These are phyloP conservation scores for Tricholoma bakamatsutake DNA, from an alignment of 768 basidiomycete genomes.

Conservation along the genomic window DNA sequence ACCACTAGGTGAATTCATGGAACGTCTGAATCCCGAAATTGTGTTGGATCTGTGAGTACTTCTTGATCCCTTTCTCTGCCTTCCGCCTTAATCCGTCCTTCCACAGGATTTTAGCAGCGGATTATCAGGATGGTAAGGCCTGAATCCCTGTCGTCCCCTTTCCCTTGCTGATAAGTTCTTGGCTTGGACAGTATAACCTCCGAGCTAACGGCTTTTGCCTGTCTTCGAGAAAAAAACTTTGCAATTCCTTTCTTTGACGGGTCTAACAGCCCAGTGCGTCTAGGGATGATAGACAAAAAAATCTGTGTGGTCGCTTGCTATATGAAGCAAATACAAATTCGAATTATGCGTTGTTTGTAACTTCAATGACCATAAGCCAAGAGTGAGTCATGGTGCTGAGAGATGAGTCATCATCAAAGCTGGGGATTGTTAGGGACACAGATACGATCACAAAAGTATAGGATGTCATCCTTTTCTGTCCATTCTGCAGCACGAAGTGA, in stretches of 20 bases:
- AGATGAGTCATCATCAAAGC: too few species aligned
- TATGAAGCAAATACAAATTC: background rate
- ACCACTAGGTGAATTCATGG: slow-evolving; percentile 69
- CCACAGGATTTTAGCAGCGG: slow-evolving; percentile 51
- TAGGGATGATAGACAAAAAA: too few species aligned
- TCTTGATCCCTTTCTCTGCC: background rate
- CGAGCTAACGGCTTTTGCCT: background rate
- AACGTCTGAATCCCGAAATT: slow-evolving; percentile 82
- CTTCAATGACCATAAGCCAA: too few species aligned
- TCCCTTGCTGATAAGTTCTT: background rate
- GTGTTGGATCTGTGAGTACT: slow-evolving; percentile 79
- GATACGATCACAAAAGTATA: too few species aligned
- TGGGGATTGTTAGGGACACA: too few species aligned
- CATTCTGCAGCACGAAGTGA: too few species aligned
- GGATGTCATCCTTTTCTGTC: too few species aligned
- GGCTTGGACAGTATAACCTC: background rate
- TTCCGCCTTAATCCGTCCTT: slow-evolving; percentile 1
- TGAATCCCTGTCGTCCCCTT: background rate
- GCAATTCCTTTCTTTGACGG: too few species aligned
- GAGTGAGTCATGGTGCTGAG: too few species aligned
- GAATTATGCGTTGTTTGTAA: background rate
- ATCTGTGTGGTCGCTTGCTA: background rate
- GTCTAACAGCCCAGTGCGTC: background rate
- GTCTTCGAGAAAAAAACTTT: background rate
- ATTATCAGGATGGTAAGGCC: slow-evolving; percentile 55